phyloP scores from a whole-genome alignment of 2,329 filamentous ascomycete genomes.

The Exophiala sideris region DNA sequence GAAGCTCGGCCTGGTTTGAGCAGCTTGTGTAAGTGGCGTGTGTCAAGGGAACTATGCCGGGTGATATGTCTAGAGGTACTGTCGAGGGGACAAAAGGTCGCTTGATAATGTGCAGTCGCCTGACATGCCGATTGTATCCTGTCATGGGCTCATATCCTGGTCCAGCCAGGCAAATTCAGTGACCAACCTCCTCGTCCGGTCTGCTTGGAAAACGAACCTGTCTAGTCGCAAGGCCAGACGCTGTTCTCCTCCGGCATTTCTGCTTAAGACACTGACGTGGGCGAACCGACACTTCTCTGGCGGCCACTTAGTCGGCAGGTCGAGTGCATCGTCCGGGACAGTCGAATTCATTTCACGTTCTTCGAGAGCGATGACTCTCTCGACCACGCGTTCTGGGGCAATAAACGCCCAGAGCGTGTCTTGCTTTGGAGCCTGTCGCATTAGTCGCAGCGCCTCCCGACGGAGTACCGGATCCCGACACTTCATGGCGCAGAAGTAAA shows the following conservation, averaged over 20 bases:
- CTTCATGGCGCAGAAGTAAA: slow-evolving; percentile 36
- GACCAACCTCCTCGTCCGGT: slow-evolving; percentile 7
- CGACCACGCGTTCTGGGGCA: slow-evolving; percentile 6
- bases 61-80: too few species aligned
- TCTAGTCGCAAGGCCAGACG: slow-evolving; percentile 11
- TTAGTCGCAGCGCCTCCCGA: slow-evolving; percentile 25
- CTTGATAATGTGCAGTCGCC: slow-evolving; percentile 57
- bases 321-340: background rate
- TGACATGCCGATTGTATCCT: slow-evolving; percentile 56
- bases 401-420: slow-evolving; percentile 19
- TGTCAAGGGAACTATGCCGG: too few species aligned
- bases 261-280: slow-evolving; percentile 8
- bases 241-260: background rate
- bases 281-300: slow-evolving; percentile 14
- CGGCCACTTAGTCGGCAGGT: background rate
- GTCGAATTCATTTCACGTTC: background rate
- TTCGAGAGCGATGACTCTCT: slow-evolving; percentile 13
- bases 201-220: background rate
- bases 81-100: too few species aligned
- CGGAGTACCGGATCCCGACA: slow-evolving; percentile 34
- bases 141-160: background rate
- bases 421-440: slow-evolving; percentile 15
- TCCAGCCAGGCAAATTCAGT: slow-evolving; percentile 15
- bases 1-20: too few species aligned
- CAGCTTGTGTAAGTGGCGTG: too few species aligned